Conservation (phyloP, 208 protist species). For the Leishmania tropica region DNA sequence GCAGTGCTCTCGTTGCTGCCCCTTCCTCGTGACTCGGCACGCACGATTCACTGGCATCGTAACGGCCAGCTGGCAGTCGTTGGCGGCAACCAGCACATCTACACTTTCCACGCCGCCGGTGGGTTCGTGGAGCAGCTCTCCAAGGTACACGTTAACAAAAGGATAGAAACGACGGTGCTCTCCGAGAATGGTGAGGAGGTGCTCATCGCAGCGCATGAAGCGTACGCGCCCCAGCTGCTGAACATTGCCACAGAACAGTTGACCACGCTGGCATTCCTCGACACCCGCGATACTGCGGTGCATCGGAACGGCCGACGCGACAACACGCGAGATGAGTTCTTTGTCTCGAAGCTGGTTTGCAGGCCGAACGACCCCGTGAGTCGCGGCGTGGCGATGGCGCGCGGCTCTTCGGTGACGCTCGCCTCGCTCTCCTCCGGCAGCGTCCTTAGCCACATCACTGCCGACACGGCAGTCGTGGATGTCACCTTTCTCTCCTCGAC, state of each 20-base stretch:
- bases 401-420: constrained; percentile 61
- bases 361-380: constrained; percentile 20
- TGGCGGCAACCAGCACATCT: constrained; percentile 75
- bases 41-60: constrained; percentile 80
- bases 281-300: constrained; percentile 59
- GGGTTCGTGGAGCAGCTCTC: constrained; percentile 80
- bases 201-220: constrained; percentile 59
- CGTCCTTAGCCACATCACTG: constrained; percentile 51
- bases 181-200: constrained; percentile 71
- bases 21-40: constrained; percentile 70
- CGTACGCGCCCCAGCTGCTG: constrained; percentile 63
- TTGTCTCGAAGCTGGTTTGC: constrained; percentile 47
- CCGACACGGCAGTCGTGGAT: constrained; percentile 54
- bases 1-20: constrained; percentile 69
- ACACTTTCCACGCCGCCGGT: constrained; percentile 85
- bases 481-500: constrained; percentile 53
- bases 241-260: constrained; percentile 66
- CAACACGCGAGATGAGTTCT: constrained; percentile 64
- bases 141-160: constrained; percentile 55
- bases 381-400: constrained; percentile 49
- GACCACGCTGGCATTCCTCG: constrained; percentile 67
- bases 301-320: constrained; percentile 71
- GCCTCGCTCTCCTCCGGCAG: constrained; percentile 74
- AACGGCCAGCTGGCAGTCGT: constrained; percentile 83
- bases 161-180: constrained; percentile 63